Percentiles rank a stretch among this genome's conserved stretches.
phyloP scores from a whole-genome alignment of 768 basidiomycete genomes.

The Naematelia encephala region DNA sequence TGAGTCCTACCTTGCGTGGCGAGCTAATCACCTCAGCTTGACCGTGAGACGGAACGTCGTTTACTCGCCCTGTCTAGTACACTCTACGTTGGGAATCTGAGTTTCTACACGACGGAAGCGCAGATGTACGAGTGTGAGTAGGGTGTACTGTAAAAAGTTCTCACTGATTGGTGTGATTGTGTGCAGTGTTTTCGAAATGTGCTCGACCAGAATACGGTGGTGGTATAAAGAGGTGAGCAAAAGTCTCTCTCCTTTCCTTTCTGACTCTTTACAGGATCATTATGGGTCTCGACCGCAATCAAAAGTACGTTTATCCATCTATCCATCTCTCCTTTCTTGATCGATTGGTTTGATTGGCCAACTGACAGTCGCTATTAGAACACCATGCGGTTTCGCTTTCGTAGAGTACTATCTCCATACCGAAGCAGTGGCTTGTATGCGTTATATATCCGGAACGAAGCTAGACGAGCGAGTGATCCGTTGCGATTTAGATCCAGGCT shows the following conservation, averaged over 20 bases:
- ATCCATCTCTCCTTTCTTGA: not conserved
- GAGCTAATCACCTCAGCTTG: slow-evolving; percentile 42
- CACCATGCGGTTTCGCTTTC: slow-evolving; percentile 52
- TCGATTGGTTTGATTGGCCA: no score
- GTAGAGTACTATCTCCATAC: slow-evolving; percentile 79
- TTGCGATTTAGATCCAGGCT: slow-evolving; percentile 94
- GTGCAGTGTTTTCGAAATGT: slow-evolving; percentile 47
- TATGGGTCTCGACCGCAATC: slow-evolving; percentile 48
- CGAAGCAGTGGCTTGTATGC: slow-evolving; percentile 87
- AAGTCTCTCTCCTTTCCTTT: not conserved
- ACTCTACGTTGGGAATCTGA: slow-evolving; percentile 69
- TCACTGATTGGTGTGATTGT: not conserved
- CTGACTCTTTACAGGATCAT: slow-evolving; percentile 35
- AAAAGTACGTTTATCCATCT: slow-evolving; percentile 4
- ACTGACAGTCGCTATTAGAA: slow-evolving; percentile 30
- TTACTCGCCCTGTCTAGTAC: slow-evolving; percentile 80
- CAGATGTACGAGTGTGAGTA: slow-evolving; percentile 50
- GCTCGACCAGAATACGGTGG: slow-evolving; percentile 45
- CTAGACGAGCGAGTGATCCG: slow-evolving; percentile 97
- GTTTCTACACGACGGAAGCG: slow-evolving; percentile 45
- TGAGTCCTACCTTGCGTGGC: slow-evolving; percentile 42
- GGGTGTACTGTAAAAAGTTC: not conserved
- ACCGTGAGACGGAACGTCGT: slow-evolving; percentile 73
- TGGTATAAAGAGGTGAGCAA: slow-evolving; percentile 45
- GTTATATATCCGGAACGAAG: slow-evolving; percentile 95